Evolutionary conservation across 345 rosid species (phyloP).

Genomic region (Lumnitzera littorea): DNA sequence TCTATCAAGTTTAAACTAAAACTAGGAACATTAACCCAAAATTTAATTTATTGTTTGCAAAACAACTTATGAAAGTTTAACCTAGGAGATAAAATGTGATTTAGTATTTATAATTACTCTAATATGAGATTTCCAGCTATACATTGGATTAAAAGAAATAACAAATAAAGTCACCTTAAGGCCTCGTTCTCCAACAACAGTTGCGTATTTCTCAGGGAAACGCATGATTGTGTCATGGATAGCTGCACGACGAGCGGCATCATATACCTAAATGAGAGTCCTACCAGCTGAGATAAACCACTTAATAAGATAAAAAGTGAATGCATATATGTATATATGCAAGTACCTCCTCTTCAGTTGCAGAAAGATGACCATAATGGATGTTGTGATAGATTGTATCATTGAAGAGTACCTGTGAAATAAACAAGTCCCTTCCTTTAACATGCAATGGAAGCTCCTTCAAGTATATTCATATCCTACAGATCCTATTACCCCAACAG

Average conservation of each 20-base stretch:
- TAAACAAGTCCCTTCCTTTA: not conserved
- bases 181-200: conserved; percentile 95
- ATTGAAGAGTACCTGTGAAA: conserved; percentile 83
- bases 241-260: conserved; percentile 91
- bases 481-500: not conserved
- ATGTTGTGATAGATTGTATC: conserved; percentile 95
- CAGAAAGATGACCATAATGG: conserved; percentile 88
- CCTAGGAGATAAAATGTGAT: too few species aligned
- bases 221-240: conserved; percentile 89
- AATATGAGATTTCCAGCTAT: not conserved
- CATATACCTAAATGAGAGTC: conserved; percentile 58
- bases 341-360: conserved; percentile 79
- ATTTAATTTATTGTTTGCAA: too few species aligned
- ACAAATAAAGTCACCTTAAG: conserved; percentile 70
- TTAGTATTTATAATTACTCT: too few species aligned
- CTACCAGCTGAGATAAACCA: not conserved
- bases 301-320: not conserved
- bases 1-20: too few species aligned
- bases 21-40: too few species aligned
- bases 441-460: not conserved
- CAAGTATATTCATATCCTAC: not conserved
- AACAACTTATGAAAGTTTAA: too few species aligned
- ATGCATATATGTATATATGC: not conserved
- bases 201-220: conserved; percentile 87
- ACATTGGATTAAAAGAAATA: not conserved